Conservation (phyloP, 2,329 filamentous ascomycete species). For the Chrysosporium queenslandicum region DNA sequence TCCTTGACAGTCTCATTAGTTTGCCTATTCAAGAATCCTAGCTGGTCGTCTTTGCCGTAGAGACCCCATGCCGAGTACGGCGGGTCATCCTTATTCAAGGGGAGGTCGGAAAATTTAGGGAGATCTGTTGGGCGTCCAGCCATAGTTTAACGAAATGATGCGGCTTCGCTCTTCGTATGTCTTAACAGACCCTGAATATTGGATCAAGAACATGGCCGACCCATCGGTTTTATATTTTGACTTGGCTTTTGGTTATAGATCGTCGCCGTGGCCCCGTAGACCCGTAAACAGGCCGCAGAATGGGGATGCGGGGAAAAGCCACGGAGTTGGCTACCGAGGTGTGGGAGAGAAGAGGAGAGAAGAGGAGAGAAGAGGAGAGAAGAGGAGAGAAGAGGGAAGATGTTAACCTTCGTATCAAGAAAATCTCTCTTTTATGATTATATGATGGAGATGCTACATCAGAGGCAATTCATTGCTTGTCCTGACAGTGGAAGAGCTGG, state of each 20-base stretch:
- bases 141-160: conserved; percentile 7
- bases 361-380: too few relatives aligned
- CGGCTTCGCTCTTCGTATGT: not conserved
- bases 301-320: conserved; percentile 4
- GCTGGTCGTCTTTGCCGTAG: conserved; percentile 48
- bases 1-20: conserved; percentile 45
- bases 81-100: conserved; percentile 16
- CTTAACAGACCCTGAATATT: too few relatives aligned
- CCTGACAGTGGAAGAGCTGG: too few relatives aligned
- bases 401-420: too few relatives aligned
- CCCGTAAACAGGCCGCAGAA: too few relatives aligned
- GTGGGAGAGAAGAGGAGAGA: not conserved
- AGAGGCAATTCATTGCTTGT: too few relatives aligned
- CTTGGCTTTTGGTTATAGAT: too few relatives aligned
- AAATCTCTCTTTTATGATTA: too few relatives aligned
- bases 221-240: not conserved
- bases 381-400: too few relatives aligned
- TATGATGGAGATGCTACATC: too few relatives aligned
- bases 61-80: conserved; percentile 35
- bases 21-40: conserved; percentile 53
- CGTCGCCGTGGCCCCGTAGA: not conserved
- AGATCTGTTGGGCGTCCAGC: conserved; percentile 11
- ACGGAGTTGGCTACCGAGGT: not conserved
- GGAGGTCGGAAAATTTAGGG: conserved; percentile 16
- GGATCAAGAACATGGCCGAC: too few relatives aligned